Evolutionary conservation across 2,329 filamentous ascomycete species (phyloP).

Genomic region (Lojkania enalia): DNA sequence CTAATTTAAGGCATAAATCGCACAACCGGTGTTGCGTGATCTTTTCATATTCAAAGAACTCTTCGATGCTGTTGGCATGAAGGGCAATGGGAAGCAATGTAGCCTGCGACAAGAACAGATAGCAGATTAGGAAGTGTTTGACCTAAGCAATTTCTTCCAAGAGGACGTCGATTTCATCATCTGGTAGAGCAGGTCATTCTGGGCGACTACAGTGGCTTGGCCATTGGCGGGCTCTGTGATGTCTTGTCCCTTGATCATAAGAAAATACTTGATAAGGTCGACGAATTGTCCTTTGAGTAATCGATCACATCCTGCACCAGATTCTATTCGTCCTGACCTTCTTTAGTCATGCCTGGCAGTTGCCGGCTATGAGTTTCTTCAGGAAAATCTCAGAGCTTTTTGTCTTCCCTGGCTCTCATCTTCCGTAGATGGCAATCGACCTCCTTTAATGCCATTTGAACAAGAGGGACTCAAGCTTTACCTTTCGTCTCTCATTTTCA

Average conservation of each 20-base stretch:
- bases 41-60: conserved; percentile 50
- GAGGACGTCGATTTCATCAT: conserved; percentile 50
- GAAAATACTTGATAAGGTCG: conserved; percentile 51
- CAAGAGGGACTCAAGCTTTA: conserved; percentile 53
- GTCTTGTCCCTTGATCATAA: conserved; percentile 45
- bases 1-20: conserved; percentile 54
- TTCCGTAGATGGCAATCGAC: conserved; percentile 46
- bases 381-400: conserved; percentile 51
- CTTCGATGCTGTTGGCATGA: conserved; percentile 49
- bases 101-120: conserved; percentile 52
- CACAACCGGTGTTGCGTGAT: conserved; percentile 50
- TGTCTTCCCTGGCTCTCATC: conserved; percentile 48
- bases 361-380: conserved; percentile 50
- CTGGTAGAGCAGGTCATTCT: conserved; percentile 45
- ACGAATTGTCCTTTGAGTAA: conserved; percentile 50
- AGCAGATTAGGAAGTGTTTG: conserved; percentile 55
- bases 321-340: conserved; percentile 50
- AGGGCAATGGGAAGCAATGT: conserved; percentile 52
- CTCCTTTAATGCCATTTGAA: conserved; percentile 54
- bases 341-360: conserved; percentile 42
- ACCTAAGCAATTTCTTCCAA: conserved; percentile 54
- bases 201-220: conserved; percentile 36
- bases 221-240: conserved; percentile 14
- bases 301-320: conserved; percentile 54
- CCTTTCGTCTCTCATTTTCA: conserved; percentile 55